Base-by-base conservation (phyloP, 2,329 filamentous ascomycete species). In the Ophiostoma ulmi region DNA sequence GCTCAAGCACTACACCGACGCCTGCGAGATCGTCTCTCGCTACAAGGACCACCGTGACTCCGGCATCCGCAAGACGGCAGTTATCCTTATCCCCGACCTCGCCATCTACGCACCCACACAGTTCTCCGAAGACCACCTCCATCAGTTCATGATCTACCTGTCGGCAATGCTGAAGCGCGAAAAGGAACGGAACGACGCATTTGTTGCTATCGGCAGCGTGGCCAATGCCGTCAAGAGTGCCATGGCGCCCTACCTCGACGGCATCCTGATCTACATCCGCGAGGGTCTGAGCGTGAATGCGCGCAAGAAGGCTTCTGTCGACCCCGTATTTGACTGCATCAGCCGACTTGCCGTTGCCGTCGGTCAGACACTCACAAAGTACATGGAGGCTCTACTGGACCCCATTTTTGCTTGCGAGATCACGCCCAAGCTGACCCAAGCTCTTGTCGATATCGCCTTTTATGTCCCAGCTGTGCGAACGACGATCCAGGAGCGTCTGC, bases 321-420 rank as follows among this genome's bases (percentile, higher is more conserved):
- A 90, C 74, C 93, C 94, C 0, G 94, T 98, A 73, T 98, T 98
- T 76, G 92, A 97, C 80, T 99, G 95, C 80, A 96, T 99, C 78
- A 99, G 96, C 79, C 94, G 97, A 82, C 87, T 99, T 69, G 93
- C 95, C 0, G 91, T 97, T 65, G 95, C 95, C 3, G 95, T 98
- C 39, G 95, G 95, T 0, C 95, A 99, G 81, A 95, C 94, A 0
- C 84, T 99, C 69, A 98, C 93, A 85, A 99, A 98, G 80, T 97
- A 98, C 78, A 97, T 99, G 89, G 94, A 97, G 78, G 92, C 94
- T 14, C 83, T 99, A 38, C 86, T 99, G 11, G 94, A 97, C 75
- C 94, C 96, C 13, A 97, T 99, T 72, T 99, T 99, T 80, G 94
- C 93, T 20, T 99, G 95, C 78, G 95, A 97, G 67, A 84, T 99